Evolutionary conservation across 305 asterid species (phyloP), one percentile per base, ranked within the genome.

Genomic region (Fraxinus nigra): DNA sequence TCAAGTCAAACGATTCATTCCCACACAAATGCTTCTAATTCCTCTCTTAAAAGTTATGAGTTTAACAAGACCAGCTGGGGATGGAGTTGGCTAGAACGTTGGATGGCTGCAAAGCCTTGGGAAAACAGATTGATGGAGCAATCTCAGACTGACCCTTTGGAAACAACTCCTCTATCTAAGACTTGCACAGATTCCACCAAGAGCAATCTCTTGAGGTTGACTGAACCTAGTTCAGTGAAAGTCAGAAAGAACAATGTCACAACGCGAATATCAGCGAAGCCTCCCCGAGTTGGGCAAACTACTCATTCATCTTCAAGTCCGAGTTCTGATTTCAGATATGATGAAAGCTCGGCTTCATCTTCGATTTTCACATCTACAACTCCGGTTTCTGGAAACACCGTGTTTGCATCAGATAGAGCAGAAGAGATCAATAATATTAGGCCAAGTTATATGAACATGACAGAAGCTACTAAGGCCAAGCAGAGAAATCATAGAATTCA

Each of bases 101-200:
- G 99, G 99, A 96, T 94, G 99, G 93, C 98, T 9, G 99, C 98
- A 14, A 93, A 89, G 87, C 99, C 98, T 1, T 96, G 99, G 99
- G 99, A 94, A 87, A 96, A 90, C 80, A 84, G 97, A 79, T 77
- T 93, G 51, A 91, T 96, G 93, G 98, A 91, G 85, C 90, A 90
- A 85, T 75, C 24, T 18, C 87, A 85, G 28, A 72, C 73, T 9
- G 90, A 86, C 30, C 35, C 69, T 10, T 22, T 78, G 7, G 95
- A 91, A 32, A 87, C 83, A 63, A 86, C 93, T 30, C 92, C 93
- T 26, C 87, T 43, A 48, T 48, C 90, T 63, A 87, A 89, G 85
- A 20, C 84, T 43, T 70, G 46, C 54, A 37, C 51, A 40, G 89
- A 78, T 32, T 73, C 74, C 7, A 22, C 51, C 26, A 88, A 89